These are phyloP conservation scores for Fraxinus floribunda DNA, from an alignment of 305 asterid species.

Conservation along the genomic window DNA sequence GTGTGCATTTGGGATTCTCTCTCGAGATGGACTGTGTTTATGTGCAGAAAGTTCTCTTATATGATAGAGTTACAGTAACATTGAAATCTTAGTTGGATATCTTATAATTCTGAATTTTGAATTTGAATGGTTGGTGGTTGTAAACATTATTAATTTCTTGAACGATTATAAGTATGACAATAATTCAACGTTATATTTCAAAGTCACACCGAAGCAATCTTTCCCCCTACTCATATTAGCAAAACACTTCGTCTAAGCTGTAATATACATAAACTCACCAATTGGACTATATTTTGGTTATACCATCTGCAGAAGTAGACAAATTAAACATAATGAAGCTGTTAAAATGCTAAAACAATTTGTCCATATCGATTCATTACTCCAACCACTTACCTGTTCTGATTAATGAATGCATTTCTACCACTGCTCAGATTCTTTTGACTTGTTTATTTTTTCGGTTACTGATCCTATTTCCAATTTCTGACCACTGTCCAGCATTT, in stretches of 20 bases:
- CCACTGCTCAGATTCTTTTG: background rate
- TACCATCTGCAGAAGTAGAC: background rate
- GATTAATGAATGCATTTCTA: background rate
- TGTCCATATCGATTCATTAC: background rate
- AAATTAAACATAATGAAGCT: background rate
- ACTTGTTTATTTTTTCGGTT: background rate
- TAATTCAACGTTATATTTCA: background rate
- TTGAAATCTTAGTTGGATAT: conserved; percentile 4
- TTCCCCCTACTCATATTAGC: background rate
- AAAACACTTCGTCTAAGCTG: background rate
- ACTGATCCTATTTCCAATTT: conserved; percentile 17
- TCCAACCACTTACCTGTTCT: conserved; percentile 10
- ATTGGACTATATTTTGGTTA: background rate
- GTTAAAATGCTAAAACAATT: background rate
- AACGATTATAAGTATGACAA: background rate
- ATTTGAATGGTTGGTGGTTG: background rate
- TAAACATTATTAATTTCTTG: background rate
- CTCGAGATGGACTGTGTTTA: background rate
- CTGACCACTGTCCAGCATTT: conserved; percentile 1
- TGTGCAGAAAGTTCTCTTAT: conserved; percentile 1
- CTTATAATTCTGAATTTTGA: background rate
- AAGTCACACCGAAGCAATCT: background rate
- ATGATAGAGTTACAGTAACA: background rate
- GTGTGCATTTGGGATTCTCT: background rate
- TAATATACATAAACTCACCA: background rate